Conservation (phyloP, 2,329 filamentous ascomycete species). For the Teratosphaeria nubilosa region DNA sequence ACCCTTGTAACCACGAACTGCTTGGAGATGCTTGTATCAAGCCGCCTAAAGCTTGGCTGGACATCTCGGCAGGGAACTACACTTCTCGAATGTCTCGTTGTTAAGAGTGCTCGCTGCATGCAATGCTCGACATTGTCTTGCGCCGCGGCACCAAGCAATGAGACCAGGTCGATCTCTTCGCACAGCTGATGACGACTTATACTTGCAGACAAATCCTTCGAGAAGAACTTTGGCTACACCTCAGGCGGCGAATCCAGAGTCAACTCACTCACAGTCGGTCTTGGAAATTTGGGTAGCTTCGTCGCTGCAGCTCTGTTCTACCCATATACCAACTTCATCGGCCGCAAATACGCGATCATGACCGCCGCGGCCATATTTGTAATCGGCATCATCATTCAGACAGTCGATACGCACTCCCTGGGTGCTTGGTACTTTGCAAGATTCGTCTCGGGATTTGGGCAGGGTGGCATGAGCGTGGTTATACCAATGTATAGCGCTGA, state of each 20-base stretch:
- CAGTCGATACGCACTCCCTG: conserved; percentile 35
- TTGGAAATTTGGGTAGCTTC: conserved; percentile 44
- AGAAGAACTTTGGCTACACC: conserved; percentile 18
- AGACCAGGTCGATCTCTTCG: background rate
- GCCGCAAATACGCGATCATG: conserved; percentile 35
- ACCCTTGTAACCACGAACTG: background rate
- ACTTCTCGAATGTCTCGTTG: background rate
- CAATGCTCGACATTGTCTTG: background rate
- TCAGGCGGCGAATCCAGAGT: conserved; percentile 16
- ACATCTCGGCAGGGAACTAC: background rate
- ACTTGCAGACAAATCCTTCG: conserved; percentile 9
- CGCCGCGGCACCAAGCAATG: background rate
- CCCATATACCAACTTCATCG: conserved; percentile 36
- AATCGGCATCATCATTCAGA: conserved; percentile 35
- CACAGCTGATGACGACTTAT: background rate
- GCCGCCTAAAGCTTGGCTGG: background rate
- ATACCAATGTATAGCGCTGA: conserved; percentile 34
- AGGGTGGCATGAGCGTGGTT: conserved; percentile 38
- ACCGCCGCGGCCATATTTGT: conserved; percentile 33
- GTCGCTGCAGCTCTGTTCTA: conserved; percentile 41
- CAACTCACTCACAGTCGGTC: conserved; percentile 34
- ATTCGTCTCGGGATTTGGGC: conserved; percentile 39
- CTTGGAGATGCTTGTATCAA: conserved; percentile 6
- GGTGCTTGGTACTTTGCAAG: conserved; percentile 35
- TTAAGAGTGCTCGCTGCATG: background rate